Evolutionary conservation across 2,329 filamentous ascomycete species (phyloP), one percentile per base, ranked within the genome.

Genomic region (Talaromyces sp.): DNA sequence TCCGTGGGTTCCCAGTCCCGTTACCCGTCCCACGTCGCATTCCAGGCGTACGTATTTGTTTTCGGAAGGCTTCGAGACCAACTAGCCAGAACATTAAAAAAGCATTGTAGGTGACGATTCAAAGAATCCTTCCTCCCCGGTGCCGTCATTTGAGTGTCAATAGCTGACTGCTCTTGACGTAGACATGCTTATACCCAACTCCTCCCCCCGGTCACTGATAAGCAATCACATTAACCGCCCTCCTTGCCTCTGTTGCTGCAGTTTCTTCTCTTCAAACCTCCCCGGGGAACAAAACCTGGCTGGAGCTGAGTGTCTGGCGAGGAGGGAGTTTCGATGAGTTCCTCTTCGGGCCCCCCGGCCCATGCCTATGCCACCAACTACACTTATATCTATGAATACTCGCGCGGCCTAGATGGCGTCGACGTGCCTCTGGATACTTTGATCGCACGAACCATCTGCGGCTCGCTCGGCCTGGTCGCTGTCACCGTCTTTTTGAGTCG

Each of bases 371-470:
- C 29, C 53, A 57, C 48, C 29, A 76, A 77, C 60, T 65, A 65
- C n/a, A 77, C 74, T 21, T 77, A 78, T 61, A 65, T 75, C 51
- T 73, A 72, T 54, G 72, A 74, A 60, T 77, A 74, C 60, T 77
- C 75, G 2, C 65, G 75, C 56, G 75, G 75, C 1, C 54, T 77
- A 19, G 64, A 62, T 27, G 75, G 75, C 26, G 75, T 78, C 51
- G 67, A 77, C 56, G 69, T 77, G 14, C 70, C 71, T 31, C 70
- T 69, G 51, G 75, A 78, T 69, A 66, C 70, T 54, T 66, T 77
- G 10, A 67, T 77, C 54, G 72, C 73, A 7, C 72, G 70, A n/a
- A 69, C 75, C 53, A 72, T 80, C 63, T 74, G 74, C 65, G 61
- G 66, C 6, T 74, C 74, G 7, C 61, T 76, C 32, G 66, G 71